Evolutionary conservation across 1,284 basidiomycete species (phyloP).

Genomic region (Leucoagaricus sp.): DNA sequence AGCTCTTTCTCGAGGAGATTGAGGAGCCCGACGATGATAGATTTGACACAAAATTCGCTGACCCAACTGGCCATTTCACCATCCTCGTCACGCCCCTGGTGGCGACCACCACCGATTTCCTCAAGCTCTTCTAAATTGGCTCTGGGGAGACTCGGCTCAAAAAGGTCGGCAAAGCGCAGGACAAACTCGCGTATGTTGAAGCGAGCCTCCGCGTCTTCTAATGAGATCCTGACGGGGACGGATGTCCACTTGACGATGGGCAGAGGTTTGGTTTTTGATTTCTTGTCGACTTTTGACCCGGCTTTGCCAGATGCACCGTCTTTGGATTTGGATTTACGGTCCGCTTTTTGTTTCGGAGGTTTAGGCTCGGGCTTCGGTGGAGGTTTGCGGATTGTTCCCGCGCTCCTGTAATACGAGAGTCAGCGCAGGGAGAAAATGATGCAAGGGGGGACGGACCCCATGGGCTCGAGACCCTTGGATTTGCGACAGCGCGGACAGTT

Average conservation of each 20-base stretch:
- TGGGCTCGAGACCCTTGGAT: conserved; percentile 56
- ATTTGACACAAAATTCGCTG: conserved; percentile 60
- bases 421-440: not conserved
- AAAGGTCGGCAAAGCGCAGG: conserved; percentile 56
- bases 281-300: conserved; percentile 13
- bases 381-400: conserved; percentile 14
- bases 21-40: conserved; percentile 60
- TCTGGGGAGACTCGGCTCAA: conserved; percentile 51
- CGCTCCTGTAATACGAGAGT: conserved; percentile 8
- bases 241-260: conserved; percentile 50
- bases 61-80: conserved; percentile 55
- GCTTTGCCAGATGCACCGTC: conserved; percentile 2
- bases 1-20: conserved; percentile 50
- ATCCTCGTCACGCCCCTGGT: conserved; percentile 39
- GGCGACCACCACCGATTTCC: conserved; percentile 45
- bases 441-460: conserved; percentile 46
- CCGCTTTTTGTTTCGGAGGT: conserved; percentile 15
- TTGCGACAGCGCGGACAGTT: conserved; percentile 68
- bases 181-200: conserved; percentile 74
- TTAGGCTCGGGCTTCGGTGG: conserved; percentile 7
- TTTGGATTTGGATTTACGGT: conserved; percentile 18
- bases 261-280: conserved; percentile 27
- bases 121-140: conserved; percentile 66
- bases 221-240: conserved; percentile 45
- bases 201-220: conserved; percentile 54